Conservation (phyloP, 2,329 filamentous ascomycete genomes). For the Akanthomyces uredinophilus region DNA sequence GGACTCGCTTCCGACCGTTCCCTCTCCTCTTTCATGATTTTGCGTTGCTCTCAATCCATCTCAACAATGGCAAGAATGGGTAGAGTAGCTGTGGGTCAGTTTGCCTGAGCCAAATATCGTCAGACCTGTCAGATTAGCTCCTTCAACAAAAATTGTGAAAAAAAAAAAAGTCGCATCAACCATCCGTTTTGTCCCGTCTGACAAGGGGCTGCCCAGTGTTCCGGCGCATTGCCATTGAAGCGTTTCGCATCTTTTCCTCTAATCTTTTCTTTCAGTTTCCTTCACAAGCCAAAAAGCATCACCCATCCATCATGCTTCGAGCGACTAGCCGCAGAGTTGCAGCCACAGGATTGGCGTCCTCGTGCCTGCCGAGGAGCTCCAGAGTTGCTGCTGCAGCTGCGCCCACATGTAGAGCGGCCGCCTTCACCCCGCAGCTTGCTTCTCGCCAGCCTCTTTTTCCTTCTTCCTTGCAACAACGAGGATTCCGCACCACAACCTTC, state of each 20-base stretch:
- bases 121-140: constrained; percentile 6
- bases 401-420: constrained; percentile 7
- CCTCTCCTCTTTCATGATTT: too few relatives aligned
- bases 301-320: neutral
- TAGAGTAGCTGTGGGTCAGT: neutral
- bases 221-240: constrained; percentile 8
- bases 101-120: neutral
- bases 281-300: neutral
- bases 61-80: too few relatives aligned
- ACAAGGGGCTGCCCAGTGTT: neutral
- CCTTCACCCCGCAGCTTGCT: constrained; percentile 8
- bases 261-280: neutral
- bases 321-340: constrained; percentile 9
- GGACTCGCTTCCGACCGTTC: too few relatives aligned
- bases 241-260: neutral
- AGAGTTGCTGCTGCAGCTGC: constrained; percentile 7
- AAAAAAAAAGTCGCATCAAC: neutral
- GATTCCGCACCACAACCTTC: constrained; percentile 19
- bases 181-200: neutral
- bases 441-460: neutral
- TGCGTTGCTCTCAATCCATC: too few relatives aligned
- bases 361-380: neutral
- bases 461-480: constrained; percentile 9
- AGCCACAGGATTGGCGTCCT: constrained; percentile 1
- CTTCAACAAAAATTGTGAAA: constrained; percentile 7